Conservation (phyloP, 78 protist genomes). For the Chrysochromulina tobinii region DNA sequence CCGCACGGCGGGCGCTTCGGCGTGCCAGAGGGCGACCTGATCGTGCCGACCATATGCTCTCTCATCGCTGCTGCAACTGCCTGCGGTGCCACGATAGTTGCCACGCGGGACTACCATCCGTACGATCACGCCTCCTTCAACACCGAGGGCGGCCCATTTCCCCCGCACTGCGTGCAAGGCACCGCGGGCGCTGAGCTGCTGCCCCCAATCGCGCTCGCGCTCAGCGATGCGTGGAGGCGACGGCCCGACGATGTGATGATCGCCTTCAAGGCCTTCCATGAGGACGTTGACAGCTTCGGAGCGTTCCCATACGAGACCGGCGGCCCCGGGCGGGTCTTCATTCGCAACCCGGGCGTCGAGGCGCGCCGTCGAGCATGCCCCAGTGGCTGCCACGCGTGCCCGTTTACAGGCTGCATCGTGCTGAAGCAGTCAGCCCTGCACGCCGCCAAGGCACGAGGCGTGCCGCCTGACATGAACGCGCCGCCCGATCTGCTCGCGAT, state of each 20-base stretch:
- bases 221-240: background rate
- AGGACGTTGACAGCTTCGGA: conserved; percentile 37
- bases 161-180: conserved; percentile 42
- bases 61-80: background rate
- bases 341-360: background rate
- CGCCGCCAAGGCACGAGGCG: no score
- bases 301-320: background rate
- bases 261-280: conserved; percentile 23
- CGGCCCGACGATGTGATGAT: background rate
- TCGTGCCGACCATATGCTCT: background rate
- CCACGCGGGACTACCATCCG: conserved; percentile 48
- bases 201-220: background rate
- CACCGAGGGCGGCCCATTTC: conserved; percentile 23
- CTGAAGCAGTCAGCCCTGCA: no score
- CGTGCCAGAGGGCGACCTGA: conserved; percentile 13
- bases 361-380: no score
- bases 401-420: no score
- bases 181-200: background rate
- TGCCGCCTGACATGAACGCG: no score
- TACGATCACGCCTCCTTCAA: conserved; percentile 28
- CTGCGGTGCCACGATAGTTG: background rate
- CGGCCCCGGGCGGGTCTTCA: background rate
- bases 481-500: no score
- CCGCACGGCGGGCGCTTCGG: conserved; percentile 35
- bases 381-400: no score